These are phyloP conservation scores for Seiridium unicorne DNA, from an alignment of 2,329 filamentous ascomycete species.

Conservation along the genomic window DNA sequence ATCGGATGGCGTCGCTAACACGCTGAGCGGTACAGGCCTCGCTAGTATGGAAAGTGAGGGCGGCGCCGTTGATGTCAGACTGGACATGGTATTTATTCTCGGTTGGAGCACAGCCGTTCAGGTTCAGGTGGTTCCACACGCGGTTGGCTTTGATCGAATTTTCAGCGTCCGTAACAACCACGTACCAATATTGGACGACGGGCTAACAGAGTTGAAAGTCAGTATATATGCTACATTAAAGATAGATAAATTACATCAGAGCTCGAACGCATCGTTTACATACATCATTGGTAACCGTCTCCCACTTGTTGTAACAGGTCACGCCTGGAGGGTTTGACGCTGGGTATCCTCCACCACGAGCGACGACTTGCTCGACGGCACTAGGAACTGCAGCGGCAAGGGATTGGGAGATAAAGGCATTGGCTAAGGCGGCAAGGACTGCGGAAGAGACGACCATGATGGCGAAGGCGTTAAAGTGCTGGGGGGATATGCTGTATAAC, in stretches of 20 bases:
- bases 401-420: too few species aligned
- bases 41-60: conserved; percentile 6
- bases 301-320: conserved; percentile 2
- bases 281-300: conserved; percentile 5
- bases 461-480: too few species aligned
- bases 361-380: neutral
- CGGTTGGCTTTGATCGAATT: conserved; percentile 2
- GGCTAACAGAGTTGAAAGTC: neutral
- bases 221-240: neutral
- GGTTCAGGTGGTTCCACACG: conserved; percentile 8
- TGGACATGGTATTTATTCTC: neutral
- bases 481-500: too few species aligned
- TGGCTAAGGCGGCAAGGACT: too few species aligned
- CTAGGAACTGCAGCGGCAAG: too few species aligned
- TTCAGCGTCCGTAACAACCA: neutral
- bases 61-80: neutral
- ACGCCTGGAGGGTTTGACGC: neutral
- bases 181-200: conserved; percentile 7
- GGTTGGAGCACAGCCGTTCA: conserved; percentile 7
- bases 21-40: conserved; percentile 5
- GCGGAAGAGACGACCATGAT: too few species aligned
- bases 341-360: neutral
- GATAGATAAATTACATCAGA: neutral
- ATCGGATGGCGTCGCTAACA: conserved; percentile 28
- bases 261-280: neutral